A percentile compares a stretch with the other conserved stretches of the same genome.
phyloP scores from a whole-genome alignment of 2,329 filamentous ascomycete genomes.

The Colletotrichum tamarilloi region DNA sequence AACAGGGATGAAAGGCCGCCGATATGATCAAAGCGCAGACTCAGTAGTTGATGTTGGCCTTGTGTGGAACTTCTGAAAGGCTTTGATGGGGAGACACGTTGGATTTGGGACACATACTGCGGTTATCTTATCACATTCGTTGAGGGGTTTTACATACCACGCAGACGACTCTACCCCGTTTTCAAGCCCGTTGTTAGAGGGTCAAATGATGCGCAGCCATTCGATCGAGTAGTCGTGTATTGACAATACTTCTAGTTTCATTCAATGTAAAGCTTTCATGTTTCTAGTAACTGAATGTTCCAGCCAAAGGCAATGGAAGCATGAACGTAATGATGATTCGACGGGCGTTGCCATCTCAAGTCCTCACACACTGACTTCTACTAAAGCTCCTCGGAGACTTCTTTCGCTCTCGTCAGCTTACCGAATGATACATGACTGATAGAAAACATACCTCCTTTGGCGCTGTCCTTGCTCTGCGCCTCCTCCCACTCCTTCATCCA shows the following conservation, averaged over 20 bases:
- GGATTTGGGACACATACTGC: background rate
- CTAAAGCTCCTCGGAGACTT: conserved; percentile 16
- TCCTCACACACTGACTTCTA: background rate
- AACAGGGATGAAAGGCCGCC: conserved; percentile 22
- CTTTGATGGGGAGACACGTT: background rate
- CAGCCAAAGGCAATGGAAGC: background rate
- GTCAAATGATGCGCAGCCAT: background rate
- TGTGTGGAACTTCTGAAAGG: background rate
- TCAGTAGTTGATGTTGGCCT: background rate
- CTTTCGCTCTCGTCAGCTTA: background rate
- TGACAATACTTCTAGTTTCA: background rate
- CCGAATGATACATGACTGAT: background rate
- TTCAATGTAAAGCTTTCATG: background rate
- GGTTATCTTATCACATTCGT: background rate
- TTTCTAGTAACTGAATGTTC: background rate
- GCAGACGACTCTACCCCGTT: background rate
- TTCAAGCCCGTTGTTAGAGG: background rate
- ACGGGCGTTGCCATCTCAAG: background rate
- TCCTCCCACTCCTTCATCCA: conserved; percentile 74
- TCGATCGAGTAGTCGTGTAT: background rate
- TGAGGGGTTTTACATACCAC: background rate
- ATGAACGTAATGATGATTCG: background rate
- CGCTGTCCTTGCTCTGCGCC: background rate
- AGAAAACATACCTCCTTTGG: background rate
- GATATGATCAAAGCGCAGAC: conserved; percentile 34